These are phyloP conservation scores for Fusarium continuum DNA, from an alignment of 2,329 filamentous ascomycete species.

Conservation along the genomic window DNA sequence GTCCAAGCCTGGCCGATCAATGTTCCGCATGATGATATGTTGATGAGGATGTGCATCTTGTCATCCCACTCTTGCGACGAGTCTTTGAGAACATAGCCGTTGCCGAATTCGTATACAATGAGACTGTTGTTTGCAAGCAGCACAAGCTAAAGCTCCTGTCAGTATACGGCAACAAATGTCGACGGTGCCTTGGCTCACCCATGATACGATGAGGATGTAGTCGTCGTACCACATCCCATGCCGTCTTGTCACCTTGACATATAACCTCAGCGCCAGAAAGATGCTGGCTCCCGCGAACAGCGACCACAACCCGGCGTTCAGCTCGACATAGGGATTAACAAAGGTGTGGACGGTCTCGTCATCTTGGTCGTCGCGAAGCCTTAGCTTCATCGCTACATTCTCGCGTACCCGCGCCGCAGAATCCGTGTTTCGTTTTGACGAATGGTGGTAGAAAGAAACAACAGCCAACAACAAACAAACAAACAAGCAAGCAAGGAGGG, in stretches of 20 bases:
- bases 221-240: slow-evolving; percentile 53
- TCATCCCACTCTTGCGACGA: slow-evolving; percentile 57
- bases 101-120: slow-evolving; percentile 58
- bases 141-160: slow-evolving; percentile 46
- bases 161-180: not conserved
- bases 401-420: slow-evolving; percentile 3
- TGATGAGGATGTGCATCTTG: slow-evolving; percentile 63
- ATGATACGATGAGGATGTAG: slow-evolving; percentile 49
- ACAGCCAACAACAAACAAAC: slow-evolving; percentile 6
- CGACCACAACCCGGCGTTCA: slow-evolving; percentile 49
- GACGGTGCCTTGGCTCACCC: slow-evolving; percentile 42
- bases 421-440: slow-evolving; percentile 5
- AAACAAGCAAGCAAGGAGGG: not conserved
- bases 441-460: slow-evolving; percentile 5
- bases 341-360: slow-evolving; percentile 39
- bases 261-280: slow-evolving; percentile 47
- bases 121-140: slow-evolving; percentile 57
- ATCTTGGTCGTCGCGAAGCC: slow-evolving; percentile 39
- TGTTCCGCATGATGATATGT: slow-evolving; percentile 51
- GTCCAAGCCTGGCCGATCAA: slow-evolving; percentile 49
- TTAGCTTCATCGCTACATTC: slow-evolving; percentile 38
- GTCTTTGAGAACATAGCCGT: slow-evolving; percentile 55
- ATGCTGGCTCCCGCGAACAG: slow-evolving; percentile 46
- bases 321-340: slow-evolving; percentile 43
- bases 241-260: slow-evolving; percentile 48